Evolutionary conservation across 2,329 filamentous ascomycete species (phyloP), one percentile per base, ranked within the genome.

Genomic region (Penicillium hordei): DNA sequence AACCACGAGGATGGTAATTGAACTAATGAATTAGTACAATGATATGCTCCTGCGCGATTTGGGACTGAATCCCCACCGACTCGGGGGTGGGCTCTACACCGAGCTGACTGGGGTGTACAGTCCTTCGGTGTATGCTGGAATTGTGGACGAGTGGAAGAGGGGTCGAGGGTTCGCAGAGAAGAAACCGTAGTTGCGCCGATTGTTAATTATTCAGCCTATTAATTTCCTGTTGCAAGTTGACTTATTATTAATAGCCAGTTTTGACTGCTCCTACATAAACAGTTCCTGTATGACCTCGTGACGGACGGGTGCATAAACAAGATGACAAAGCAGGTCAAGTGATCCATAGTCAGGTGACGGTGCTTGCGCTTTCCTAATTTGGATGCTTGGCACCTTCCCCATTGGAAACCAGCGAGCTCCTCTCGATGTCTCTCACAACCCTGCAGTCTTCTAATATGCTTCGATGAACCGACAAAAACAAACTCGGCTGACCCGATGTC

Each of bases 101-200:
- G 68, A 70, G 54, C 31, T 69, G 19, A 65, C 54, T 1, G 62
- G 62, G 2, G 59, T 65, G 25, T 68, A 70, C 53, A 46, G 58
- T 12, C 64, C 68, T 7, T 60, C 57, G 7, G 63, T 59, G 15
- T 70, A 70, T 55, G 56, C 57, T 19, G 66, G 66, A 10, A 70
- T 69, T 21, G 68, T 69, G 25, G 60, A 68, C 1, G 66, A 70
- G 48, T 69, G 65, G 65, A 58, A n/a, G 31, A 43, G 42, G 19
- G 42, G 31, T 27, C 27, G 36, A 40, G 23, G 25, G 15, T 9
- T 33, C 34, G 15, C 19, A 2, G 19, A 5, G 19, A 33, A 19
- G 27, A 34, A 38, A 27, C 1, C 2, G 23, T 52, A 38, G 40
- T 15, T 33, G 12, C 1, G 31, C 21, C 9, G 13, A 9, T 15